Percentiles rank a stretch among this genome's conserved stretches.
Evolutionary conservation across 2,329 filamentous ascomycete species (phyloP).

Genomic region (Cercospora sp.): DNA sequence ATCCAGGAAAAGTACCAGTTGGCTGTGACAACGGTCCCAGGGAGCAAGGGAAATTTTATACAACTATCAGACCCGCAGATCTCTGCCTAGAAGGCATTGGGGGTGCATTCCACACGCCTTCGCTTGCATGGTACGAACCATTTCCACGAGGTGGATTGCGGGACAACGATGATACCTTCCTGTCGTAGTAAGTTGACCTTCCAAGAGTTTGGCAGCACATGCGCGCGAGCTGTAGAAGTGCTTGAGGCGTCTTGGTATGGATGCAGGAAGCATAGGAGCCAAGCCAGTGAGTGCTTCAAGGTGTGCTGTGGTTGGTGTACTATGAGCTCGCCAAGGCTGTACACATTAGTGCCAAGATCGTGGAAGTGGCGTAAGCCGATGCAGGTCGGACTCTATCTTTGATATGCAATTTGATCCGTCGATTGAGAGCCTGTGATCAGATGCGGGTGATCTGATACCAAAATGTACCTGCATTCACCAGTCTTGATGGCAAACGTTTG

Average conservation of each 20-base stretch:
- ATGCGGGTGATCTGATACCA: not conserved
- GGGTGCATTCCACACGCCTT: not conserved
- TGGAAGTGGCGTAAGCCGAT: not conserved
- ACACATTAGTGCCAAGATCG: conserved; percentile 5
- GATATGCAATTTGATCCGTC: not conserved
- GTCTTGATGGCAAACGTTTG: not conserved
- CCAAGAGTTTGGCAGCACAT: conserved; percentile 15
- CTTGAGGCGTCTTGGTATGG: conserved; percentile 6
- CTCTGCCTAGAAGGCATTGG: not conserved
- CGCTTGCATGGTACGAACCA: conserved; percentile 4
- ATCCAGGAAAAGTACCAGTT: not conserved
- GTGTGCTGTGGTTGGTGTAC: conserved; percentile 2
- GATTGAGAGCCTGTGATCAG: not conserved
- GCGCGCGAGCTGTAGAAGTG: not conserved
- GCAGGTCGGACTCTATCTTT: not conserved
- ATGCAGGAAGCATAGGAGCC: conserved; percentile 2
- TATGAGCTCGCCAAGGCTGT: conserved; percentile 1
- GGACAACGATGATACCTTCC: conserved; percentile 22
- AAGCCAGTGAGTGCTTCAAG: not conserved
- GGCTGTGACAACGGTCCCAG: not conserved
- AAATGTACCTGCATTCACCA: not conserved
- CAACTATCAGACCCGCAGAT: not conserved
- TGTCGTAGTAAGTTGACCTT: conserved; percentile 16
- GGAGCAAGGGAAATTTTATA: conserved; percentile 14
- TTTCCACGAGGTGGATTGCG: conserved; percentile 1